Percentiles rank a stretch among this genome's conserved stretches.
These are phyloP conservation scores for Pelargonium nanum DNA, from an alignment of 345 rosid genomes.

Conservation along the genomic window DNA sequence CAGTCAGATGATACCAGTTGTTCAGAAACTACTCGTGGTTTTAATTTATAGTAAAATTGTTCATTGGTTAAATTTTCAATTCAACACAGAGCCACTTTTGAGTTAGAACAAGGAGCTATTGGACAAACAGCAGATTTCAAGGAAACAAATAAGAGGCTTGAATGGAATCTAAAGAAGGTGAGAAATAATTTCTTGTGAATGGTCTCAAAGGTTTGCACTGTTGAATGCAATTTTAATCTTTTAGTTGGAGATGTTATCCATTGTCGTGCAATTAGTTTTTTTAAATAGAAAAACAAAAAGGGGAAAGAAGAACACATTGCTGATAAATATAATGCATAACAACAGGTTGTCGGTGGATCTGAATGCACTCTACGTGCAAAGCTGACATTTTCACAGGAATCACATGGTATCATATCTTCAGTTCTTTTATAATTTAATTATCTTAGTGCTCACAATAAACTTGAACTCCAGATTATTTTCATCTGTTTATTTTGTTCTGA, in stretches of 20 bases:
- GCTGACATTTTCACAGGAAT: conserved; percentile 87
- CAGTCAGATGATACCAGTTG: background rate
- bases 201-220: conserved; percentile 1
- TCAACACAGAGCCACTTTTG: conserved; percentile 65
- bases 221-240: background rate
- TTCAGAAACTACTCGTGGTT: background rate
- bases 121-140: conserved; percentile 92
- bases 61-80: background rate
- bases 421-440: background rate
- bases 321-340: conserved; percentile 5
- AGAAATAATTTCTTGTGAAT: conserved; percentile 13
- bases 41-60: conserved; percentile 2
- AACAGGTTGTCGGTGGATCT: conserved; percentile 84
- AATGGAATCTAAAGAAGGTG: conserved; percentile 88
- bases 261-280: background rate
- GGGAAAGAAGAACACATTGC: too few relatives aligned
- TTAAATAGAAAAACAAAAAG: background rate
- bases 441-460: background rate
- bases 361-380: conserved; percentile 88
- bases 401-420: conserved; percentile 44
- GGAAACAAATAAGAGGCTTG: conserved; percentile 75
- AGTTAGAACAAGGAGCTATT: conserved; percentile 66
- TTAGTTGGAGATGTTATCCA: background rate
- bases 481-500: background rate
- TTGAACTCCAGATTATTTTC: background rate